phyloP scores from a whole-genome alignment of 768 basidiomycete genomes.

The Tremella yokohamensis region DNA sequence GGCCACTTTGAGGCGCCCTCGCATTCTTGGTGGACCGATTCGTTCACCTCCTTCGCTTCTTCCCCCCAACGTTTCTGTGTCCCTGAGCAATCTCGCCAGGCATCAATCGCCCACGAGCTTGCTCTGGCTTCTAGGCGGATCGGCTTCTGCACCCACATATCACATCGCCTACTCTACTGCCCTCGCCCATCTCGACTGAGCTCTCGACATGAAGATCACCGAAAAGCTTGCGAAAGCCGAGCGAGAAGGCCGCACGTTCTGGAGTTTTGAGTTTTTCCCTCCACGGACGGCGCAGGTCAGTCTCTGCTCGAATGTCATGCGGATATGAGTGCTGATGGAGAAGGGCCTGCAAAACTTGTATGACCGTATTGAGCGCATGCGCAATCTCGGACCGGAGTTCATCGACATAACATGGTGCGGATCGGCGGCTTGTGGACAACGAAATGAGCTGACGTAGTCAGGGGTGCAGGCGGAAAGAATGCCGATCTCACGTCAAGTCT shows the following conservation, averaged over 20 bases:
- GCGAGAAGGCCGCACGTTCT: conserved; percentile 85
- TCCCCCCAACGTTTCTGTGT: no score
- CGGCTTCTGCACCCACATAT: no score
- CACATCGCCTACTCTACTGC: background rate
- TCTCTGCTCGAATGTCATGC: background rate
- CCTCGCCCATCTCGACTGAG: background rate
- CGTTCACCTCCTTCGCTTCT: background rate
- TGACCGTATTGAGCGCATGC: conserved; percentile 98
- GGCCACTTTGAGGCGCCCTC: background rate
- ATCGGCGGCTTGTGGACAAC: background rate
- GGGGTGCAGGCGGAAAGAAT: conserved; percentile 95
- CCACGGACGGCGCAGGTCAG: conserved; percentile 86
- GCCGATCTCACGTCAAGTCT: conserved; percentile 90
- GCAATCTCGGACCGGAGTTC: conserved; percentile 89
- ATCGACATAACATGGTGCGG: conserved; percentile 91
- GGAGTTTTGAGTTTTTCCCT: conserved; percentile 99
- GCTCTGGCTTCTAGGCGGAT: no score
- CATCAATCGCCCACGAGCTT: no score
- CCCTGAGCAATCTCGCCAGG: no score
- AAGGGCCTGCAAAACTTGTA: conserved; percentile 92
- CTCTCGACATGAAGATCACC: conserved; percentile 75
- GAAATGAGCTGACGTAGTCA: conserved; percentile 43
- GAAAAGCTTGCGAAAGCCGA: conserved; percentile 84
- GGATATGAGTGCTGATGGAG: background rate
- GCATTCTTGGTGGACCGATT: background rate